Percentiles rank a stretch among this genome's conserved stretches.
Evolutionary conservation across 116 monocot species (phyloP).

Genomic region (Thalassia testudinum): DNA sequence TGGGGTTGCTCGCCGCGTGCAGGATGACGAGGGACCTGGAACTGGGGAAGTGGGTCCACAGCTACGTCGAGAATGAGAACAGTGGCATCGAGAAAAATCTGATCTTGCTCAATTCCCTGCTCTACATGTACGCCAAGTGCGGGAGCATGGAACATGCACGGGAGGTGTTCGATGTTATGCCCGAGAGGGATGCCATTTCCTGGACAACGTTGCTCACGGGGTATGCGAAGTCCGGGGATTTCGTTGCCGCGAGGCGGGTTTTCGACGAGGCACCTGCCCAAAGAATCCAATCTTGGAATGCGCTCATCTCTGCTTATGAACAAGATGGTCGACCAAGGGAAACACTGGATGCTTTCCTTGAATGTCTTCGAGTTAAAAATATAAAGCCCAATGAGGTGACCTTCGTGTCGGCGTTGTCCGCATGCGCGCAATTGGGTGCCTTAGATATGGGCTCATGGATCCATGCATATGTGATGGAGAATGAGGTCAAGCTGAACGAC

Average conservation of each 20-base stretch:
- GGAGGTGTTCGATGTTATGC: conserved; percentile 20
- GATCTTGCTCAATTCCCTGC: conserved; percentile 25
- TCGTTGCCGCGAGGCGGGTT: conserved; percentile 16
- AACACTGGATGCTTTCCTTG: conserved; percentile 29
- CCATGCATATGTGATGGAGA: conserved; percentile 7
- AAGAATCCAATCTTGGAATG: conserved; percentile 57
- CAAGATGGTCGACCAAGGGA: conserved; percentile 21
- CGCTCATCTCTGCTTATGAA: conserved; percentile 44
- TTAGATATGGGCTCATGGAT: conserved; percentile 12
- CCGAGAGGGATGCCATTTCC: conserved; percentile 25
- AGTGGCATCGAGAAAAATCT: conserved; percentile 6
- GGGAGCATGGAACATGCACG: conserved; percentile 19
- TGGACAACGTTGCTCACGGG: conserved; percentile 44
- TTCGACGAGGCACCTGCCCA: conserved; percentile 31
- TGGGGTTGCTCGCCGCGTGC: conserved; percentile 26
- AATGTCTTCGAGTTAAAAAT: conserved; percentile 13
- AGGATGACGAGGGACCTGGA: conserved; percentile 22
- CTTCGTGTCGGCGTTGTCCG: conserved; percentile 28
- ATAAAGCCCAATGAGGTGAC: conserved; percentile 45
- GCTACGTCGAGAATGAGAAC: conserved; percentile 7
- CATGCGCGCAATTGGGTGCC: conserved; percentile 17
- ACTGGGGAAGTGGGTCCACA: conserved; percentile 21
- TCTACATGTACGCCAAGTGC: conserved; percentile 35
- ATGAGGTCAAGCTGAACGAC: conserved; percentile 9
- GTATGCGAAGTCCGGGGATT: conserved; percentile 25